Percentiles rank a stretch among this genome's conserved stretches.
These are phyloP conservation scores for Serendipita sp. DNA, from an alignment of 768 basidiomycete species.

Conservation along the genomic window DNA sequence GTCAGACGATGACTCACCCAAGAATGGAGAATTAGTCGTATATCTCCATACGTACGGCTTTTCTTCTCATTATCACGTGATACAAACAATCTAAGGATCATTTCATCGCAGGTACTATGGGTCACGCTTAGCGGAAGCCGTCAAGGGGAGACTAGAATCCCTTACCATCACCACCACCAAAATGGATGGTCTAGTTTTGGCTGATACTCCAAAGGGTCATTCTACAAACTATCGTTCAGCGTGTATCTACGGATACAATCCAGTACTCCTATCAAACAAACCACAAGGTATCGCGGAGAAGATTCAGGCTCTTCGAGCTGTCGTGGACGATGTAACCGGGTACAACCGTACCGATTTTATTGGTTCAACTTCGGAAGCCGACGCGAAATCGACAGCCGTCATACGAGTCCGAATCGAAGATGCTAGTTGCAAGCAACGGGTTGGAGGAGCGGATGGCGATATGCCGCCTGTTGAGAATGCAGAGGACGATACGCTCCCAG, in stretches of 20 bases:
- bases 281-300: background rate
- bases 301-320: background rate
- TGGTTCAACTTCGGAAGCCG: background rate
- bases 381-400: background rate
- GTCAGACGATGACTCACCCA: background rate
- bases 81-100: background rate
- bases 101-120: background rate
- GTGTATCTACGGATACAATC: background rate
- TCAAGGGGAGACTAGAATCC: background rate
- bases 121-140: background rate
- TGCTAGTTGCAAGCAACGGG: constrained; percentile 1
- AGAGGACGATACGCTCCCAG: background rate
- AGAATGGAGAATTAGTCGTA: background rate
- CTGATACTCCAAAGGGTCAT: background rate
- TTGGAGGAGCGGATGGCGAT: background rate
- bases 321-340: constrained; percentile 1
- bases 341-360: constrained; percentile 4
- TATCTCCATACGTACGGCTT: background rate
- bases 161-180: background rate
- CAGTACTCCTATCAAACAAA: background rate
- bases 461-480: background rate
- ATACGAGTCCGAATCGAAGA: constrained; percentile 1
- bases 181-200: background rate
- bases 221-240: constrained; percentile 3
- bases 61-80: background rate